A percentile compares a stretch with the other conserved stretches of the same genome.
Conservation (phyloP, 768 basidiomycete species). For the Boletus rubescentipes region DNA sequence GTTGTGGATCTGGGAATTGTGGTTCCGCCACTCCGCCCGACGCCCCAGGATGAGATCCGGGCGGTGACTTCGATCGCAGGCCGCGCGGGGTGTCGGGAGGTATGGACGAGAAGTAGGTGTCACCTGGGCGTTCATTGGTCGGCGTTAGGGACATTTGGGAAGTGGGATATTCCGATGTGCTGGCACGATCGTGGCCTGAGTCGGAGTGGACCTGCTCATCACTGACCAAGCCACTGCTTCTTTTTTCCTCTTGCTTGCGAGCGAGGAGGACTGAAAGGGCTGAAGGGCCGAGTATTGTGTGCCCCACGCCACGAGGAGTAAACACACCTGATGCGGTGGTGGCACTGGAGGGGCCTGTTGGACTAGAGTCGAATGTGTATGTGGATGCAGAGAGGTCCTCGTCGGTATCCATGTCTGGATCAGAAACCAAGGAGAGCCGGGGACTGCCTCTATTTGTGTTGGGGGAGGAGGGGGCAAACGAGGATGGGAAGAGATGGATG, state of each 20-base stretch:
- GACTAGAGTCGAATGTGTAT: conserved; percentile 27
- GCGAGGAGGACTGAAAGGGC: conserved; percentile 38
- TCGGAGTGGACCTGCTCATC: background rate
- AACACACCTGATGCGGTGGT: conserved; percentile 11
- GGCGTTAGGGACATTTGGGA: conserved; percentile 21
- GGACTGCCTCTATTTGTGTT: conserved; percentile 25
- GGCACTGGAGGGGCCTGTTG: conserved; percentile 2
- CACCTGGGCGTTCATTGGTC: conserved; percentile 14
- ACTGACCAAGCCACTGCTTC: background rate
- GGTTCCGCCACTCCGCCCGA: background rate
- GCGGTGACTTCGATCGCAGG: background rate
- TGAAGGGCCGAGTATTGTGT: conserved; percentile 29
- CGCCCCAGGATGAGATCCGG: background rate
- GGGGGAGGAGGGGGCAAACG: conserved; percentile 23
- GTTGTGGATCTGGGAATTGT: background rate
- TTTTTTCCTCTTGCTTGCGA: conserved; percentile 12
- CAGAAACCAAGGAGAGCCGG: conserved; percentile 22
- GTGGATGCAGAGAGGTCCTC: conserved; percentile 31
- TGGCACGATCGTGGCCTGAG: background rate
- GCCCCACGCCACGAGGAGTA: conserved; percentile 23
- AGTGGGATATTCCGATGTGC: conserved; percentile 1
- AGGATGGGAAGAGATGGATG: conserved; percentile 18
- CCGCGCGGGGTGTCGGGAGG: background rate
- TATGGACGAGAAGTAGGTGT: conserved; percentile 4
- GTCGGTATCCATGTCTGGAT: conserved; percentile 23